Percentiles rank a stretch among this genome's conserved stretches.
Conservation (phyloP, 148 eudicot species). For the Camellia japonica region DNA sequence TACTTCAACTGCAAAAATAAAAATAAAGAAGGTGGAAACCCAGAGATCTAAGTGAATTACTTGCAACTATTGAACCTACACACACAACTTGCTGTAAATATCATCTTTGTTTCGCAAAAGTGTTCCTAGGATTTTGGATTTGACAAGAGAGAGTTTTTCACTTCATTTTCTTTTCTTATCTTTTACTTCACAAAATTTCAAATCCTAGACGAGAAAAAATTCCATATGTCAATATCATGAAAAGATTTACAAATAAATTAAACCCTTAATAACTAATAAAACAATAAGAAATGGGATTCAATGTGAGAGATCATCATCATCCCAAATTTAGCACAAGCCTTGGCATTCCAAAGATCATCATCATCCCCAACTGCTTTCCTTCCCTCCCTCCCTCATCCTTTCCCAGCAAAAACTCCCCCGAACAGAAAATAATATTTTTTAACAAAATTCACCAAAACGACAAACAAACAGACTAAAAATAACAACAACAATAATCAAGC, state of each 20-base stretch:
- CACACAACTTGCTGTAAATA: background rate
- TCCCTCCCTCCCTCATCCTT: too few relatives aligned
- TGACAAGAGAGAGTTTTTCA: too few relatives aligned
- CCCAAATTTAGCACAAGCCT: too few relatives aligned
- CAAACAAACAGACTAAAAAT: too few relatives aligned
- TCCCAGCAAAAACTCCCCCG: too few relatives aligned
- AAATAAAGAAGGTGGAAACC: background rate
- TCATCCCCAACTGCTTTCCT: too few relatives aligned
- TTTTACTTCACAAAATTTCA: background rate
- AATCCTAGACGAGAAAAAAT: background rate
- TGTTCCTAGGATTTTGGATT: background rate
- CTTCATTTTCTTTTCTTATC: too few relatives aligned
- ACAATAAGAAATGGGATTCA: background rate
- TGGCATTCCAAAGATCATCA: too few relatives aligned
- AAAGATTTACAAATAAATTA: background rate
- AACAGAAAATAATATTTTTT: too few relatives aligned
- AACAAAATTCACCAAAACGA: too few relatives aligned
- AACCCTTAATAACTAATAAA: too few relatives aligned
- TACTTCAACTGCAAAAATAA: conserved; percentile 15
- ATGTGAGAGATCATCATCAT: background rate
- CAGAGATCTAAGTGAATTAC: background rate
- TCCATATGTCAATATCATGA: background rate
- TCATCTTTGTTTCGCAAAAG: background rate
- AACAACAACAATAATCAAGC: too few relatives aligned
- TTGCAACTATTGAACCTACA: background rate